These are phyloP conservation scores for Manihot esculenta DNA, from an alignment of 441 rosid species.

Conservation along the genomic window DNA sequence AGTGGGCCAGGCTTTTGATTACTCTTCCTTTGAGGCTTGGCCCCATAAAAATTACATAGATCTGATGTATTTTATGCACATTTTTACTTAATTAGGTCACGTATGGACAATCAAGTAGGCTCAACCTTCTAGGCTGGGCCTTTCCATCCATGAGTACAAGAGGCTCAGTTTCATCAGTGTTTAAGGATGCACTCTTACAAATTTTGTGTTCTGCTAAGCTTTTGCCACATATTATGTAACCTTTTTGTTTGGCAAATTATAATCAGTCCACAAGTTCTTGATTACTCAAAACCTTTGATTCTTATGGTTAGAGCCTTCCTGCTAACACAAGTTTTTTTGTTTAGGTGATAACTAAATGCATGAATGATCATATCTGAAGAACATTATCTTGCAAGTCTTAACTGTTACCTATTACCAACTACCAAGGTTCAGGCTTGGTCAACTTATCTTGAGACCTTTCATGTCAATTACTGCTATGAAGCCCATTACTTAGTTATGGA, in stretches of 20 bases:
- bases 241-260: neutral
- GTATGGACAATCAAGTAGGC: no score
- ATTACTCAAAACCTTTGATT: neutral
- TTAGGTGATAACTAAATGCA: neutral
- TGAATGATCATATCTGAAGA: neutral
- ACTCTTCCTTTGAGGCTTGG: no score
- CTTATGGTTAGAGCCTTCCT: neutral
- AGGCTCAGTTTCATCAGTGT: no score
- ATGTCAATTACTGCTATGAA: neutral
- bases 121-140: no score
- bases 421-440: neutral
- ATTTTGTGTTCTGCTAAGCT: no score
- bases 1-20: no score
- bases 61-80: no score
- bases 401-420: neutral
- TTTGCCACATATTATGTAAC: no score
- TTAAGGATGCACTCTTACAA: no score
- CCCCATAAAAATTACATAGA: no score
- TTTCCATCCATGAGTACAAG: no score
- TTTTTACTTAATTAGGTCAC: no score
- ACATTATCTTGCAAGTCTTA: neutral
- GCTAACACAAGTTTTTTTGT: neutral
- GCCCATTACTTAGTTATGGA: neutral
- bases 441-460: neutral
- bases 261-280: neutral